Evolutionary conservation across 2,329 filamentous ascomycete genomes (phyloP), one percentile per base, ranked within the genome.

Genomic region (Nannizziopsis arthrosporioides): DNA sequence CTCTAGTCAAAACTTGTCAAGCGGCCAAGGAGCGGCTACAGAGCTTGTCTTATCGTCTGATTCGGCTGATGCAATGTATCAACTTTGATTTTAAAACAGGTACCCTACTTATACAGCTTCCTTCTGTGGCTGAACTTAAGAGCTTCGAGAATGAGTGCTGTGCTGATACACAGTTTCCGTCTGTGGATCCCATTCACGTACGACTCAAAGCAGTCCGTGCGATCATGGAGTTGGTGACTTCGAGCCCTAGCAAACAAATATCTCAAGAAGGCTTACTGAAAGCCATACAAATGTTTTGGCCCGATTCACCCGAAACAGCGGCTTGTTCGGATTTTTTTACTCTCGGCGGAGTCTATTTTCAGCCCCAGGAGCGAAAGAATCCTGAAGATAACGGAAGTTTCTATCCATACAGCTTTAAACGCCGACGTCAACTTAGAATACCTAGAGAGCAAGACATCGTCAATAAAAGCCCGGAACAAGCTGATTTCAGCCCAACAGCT

Each of bases 1-100:
- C 68, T 0, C 66, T 93, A 44, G 72, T 82, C 1, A 60, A 69
- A 12, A 72, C 72, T 30, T 75, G 77, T 27, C 69, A 73, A 40
- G 56, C 56, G 10, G 72, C 68, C 5, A 65, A 69, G 0, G 56
- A 64, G 2, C 55, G 61, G 1, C 68, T 76, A 43, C 75, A 77
- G 32, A 64, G 68, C 1, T 68, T 77, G 49, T 81, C 79, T 0
- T 66, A 77, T 15, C 59, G 69, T 6, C 65, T 84, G 5, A 68
- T 87, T 2, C 39, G 48, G 27, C 42, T 55, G 42, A 63, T 62
- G 34, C 56, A 54, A 14, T 51, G 68, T 6, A 52, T 61, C 8
- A 53, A 63, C 7, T 53, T 67, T 7, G 59, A 62, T 14, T 56
- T 63, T 18, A 48, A 55, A n/a, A 52, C 62, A 15, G 68, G 70